phyloP scores from a whole-genome alignment of 352 stramenopile species.

The Globisporangium spiculum region DNA sequence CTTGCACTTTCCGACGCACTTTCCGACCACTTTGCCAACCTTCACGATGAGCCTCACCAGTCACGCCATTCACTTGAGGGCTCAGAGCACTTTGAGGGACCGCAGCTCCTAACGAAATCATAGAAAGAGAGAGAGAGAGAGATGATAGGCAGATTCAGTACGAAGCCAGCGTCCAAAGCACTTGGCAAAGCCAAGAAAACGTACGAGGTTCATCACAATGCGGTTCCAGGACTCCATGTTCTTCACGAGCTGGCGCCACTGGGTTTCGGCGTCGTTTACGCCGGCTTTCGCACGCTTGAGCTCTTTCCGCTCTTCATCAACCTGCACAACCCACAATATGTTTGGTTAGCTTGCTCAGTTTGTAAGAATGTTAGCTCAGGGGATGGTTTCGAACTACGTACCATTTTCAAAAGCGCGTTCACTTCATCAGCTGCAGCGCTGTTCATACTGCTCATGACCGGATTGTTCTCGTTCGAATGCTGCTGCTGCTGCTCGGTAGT shows the following conservation, averaged over 20 bases:
- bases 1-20: not conserved
- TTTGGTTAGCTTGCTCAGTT: not conserved
- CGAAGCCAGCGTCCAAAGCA: not conserved
- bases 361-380: not conserved
- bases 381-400: conserved; percentile 16
- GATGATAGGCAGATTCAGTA: not conserved
- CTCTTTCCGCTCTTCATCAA: conserved; percentile 39
- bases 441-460: conserved; percentile 9
- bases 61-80: not conserved
- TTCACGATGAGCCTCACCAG: not conserved
- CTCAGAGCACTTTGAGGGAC: conserved; percentile 4
- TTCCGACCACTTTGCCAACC: not conserved
- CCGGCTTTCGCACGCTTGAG: conserved; percentile 18
- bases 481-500: conserved; percentile 15
- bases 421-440: conserved; percentile 24
- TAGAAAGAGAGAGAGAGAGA: not conserved
- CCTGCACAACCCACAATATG: conserved; percentile 25
- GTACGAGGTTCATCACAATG: conserved; percentile 80
- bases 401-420: conserved; percentile 46
- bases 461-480: not conserved
- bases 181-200: not conserved
- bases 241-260: conserved; percentile 80
- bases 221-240: conserved; percentile 87
- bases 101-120: not conserved
- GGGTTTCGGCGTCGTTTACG: conserved; percentile 41